Percentiles rank a stretch among this genome's conserved stretches.
These are phyloP conservation scores for Umbelopsis isabellina DNA, from an alignment of 192 early-diverging fungal species.

Conservation along the genomic window DNA sequence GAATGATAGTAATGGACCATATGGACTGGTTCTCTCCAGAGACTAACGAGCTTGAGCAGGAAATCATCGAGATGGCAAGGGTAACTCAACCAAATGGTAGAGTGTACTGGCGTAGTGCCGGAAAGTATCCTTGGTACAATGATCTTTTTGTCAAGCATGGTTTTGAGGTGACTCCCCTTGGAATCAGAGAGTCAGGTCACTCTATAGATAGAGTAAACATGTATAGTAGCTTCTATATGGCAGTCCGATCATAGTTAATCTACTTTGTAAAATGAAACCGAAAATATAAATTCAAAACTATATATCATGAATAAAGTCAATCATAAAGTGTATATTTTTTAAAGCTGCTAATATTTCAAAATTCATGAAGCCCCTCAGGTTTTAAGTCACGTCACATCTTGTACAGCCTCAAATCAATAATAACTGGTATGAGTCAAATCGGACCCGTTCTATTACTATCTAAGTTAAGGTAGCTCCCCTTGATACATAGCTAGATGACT, in stretches of 20 bases:
- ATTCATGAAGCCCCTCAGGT: too few species aligned
- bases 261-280: neutral
- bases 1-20: slow-evolving; percentile 86
- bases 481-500: too few species aligned
- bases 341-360: too few species aligned
- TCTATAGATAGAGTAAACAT: slow-evolving; percentile 86
- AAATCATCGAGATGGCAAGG: slow-evolving; percentile 67
- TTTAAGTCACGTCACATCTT: too few species aligned
- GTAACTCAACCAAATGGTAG: slow-evolving; percentile 64
- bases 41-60: slow-evolving; percentile 57
- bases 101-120: slow-evolving; percentile 83
- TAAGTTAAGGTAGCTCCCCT: too few species aligned
- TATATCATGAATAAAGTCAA: too few species aligned
- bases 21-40: slow-evolving; percentile 79
- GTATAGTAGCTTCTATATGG: slow-evolving; percentile 75
- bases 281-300: too few species aligned
- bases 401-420: too few species aligned
- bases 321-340: too few species aligned
- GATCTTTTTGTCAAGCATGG: slow-evolving; percentile 69
- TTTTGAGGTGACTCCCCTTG: slow-evolving; percentile 67
- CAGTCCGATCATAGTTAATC: slow-evolving; percentile 31
- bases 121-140: slow-evolving; percentile 84
- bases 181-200: slow-evolving; percentile 63
- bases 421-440: too few species aligned
- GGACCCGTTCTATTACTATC: too few species aligned